Evolutionary conservation across 1,139 yeast species (phyloP).

Genomic region (Yamadazyma oceani): DNA sequence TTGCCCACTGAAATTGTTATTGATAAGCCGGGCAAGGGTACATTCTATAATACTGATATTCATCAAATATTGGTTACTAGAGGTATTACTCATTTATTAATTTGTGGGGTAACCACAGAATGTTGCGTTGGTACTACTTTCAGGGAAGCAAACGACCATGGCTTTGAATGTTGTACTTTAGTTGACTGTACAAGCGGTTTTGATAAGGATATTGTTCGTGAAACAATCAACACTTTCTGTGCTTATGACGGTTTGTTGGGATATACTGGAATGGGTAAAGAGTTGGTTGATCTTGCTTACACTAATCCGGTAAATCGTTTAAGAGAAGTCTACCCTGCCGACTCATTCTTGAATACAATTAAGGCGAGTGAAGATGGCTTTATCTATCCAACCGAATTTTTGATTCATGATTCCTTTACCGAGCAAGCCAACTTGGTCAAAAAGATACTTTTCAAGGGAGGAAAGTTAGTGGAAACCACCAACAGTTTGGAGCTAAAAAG

Average conservation of each 20-base stretch:
- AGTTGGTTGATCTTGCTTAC: slow-evolving; percentile 10
- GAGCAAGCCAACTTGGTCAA: slow-evolving; percentile 4
- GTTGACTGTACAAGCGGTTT: slow-evolving; percentile 16
- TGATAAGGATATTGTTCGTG: slow-evolving; percentile 11
- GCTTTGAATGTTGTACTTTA: slow-evolving; percentile 16
- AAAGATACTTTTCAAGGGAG: slow-evolving; percentile 7
- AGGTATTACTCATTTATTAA: slow-evolving; percentile 15
- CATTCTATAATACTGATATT: slow-evolving; percentile 15
- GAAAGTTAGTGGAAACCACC: slow-evolving; percentile 1
- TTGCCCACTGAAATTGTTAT: slow-evolving; percentile 11
- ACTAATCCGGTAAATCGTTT: not conserved
- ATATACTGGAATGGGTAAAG: slow-evolving; percentile 10
- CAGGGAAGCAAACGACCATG: slow-evolving; percentile 17
- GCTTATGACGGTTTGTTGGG: slow-evolving; percentile 17
- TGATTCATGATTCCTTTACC: not conserved
- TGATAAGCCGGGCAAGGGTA: slow-evolving; percentile 17
- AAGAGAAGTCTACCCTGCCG: not conserved
- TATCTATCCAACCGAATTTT: not conserved
- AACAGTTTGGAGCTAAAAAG: slow-evolving; percentile 2
- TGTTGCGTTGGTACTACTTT: slow-evolving; percentile 18
- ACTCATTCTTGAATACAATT: not conserved
- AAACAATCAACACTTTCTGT: slow-evolving; percentile 14
- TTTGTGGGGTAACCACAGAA: slow-evolving; percentile 18
- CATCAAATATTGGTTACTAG: slow-evolving; percentile 16
- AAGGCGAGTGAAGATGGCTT: not conserved